Percentiles rank a stretch among this genome's conserved stretches.
These are phyloP conservation scores for Boletus subcaerulescens DNA, from an alignment of 768 basidiomycete species.

Conservation along the genomic window DNA sequence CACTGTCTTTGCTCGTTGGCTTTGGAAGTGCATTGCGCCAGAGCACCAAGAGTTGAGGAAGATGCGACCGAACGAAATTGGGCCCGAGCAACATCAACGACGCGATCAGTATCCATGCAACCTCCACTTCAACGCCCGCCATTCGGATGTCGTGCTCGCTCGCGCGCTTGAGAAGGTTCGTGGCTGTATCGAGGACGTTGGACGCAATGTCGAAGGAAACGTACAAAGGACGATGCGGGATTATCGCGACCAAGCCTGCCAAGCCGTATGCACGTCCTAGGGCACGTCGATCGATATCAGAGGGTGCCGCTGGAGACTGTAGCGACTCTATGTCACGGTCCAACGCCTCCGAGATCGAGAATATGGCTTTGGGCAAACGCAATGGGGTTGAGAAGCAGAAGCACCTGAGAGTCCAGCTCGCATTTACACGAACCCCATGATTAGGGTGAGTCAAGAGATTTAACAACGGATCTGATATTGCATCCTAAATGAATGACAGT, in stretches of 20 bases:
- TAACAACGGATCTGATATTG: conserved; percentile 79
- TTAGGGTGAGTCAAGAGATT: conserved; percentile 84
- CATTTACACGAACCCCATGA: conserved; percentile 80
- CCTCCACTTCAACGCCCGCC: conserved; percentile 83
- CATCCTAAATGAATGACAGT: conserved; percentile 50
- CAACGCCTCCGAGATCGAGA: conserved; percentile 74
- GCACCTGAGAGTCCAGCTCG: conserved; percentile 84
- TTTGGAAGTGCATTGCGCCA: conserved; percentile 98
- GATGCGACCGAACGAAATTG: conserved; percentile 89
- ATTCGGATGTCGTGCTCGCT: conserved; percentile 86
- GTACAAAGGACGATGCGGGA: conserved; percentile 86
- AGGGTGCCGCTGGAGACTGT: conserved; percentile 65
- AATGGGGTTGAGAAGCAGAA: conserved; percentile 91
- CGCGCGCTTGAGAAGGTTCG: conserved; percentile 83
- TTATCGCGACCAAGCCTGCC: conserved; percentile 79
- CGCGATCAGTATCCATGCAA: conserved; percentile 91
- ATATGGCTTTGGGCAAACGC: conserved; percentile 75
- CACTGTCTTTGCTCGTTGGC: conserved; percentile 82
- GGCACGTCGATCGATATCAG: conserved; percentile 68
- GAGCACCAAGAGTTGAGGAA: conserved; percentile 90
- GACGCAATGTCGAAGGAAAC: conserved; percentile 92
- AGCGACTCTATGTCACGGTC: conserved; percentile 79
- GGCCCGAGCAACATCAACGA: conserved; percentile 91
- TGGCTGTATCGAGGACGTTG: conserved; percentile 88
- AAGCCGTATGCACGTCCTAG: conserved; percentile 91